Evolutionary conservation across 2,329 filamentous ascomycete species (phyloP).

Genomic region (Fusarium sarcochroum): DNA sequence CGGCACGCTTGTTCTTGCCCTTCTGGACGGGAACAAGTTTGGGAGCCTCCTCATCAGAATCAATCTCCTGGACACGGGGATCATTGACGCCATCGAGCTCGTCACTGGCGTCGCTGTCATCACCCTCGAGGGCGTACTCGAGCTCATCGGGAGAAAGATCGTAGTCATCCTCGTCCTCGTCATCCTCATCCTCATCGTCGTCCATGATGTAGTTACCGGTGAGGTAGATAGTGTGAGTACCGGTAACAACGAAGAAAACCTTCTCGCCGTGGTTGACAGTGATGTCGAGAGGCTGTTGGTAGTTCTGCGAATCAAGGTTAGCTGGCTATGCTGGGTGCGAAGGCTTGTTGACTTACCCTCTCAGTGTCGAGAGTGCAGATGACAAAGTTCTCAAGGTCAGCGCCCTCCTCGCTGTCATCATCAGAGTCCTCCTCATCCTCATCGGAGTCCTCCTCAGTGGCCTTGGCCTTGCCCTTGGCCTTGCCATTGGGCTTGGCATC

Average conservation of each 20-base stretch:
- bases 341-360: constrained; percentile 72
- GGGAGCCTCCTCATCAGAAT: constrained; percentile 77
- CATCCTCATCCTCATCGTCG: constrained; percentile 73
- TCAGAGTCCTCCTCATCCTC: constrained; percentile 73
- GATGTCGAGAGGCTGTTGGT: constrained; percentile 95
- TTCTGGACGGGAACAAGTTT: constrained; percentile 72
- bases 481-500: constrained; percentile 74
- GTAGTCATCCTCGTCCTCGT: constrained; percentile 80
- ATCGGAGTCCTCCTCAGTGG: constrained; percentile 71
- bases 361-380: constrained; percentile 95
- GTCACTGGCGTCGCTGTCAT: constrained; percentile 80
- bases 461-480: constrained; percentile 80
- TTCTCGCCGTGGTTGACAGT: constrained; percentile 89
- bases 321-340: constrained; percentile 5
- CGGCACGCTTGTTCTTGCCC: constrained; percentile 95
- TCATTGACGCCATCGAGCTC: constrained; percentile 84
- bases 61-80: constrained; percentile 87
- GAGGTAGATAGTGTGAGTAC: constrained; percentile 90
- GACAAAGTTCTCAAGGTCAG: constrained; percentile 88
- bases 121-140: constrained; percentile 78
- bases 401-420: constrained; percentile 72
- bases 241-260: constrained; percentile 92
- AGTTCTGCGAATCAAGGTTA: constrained; percentile 73
- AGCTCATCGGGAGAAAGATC: constrained; percentile 87
- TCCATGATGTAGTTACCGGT: constrained; percentile 96